Evolutionary conservation across 2,329 filamentous ascomycete genomes (phyloP).

Genomic region (Beauveria bassiana): DNA sequence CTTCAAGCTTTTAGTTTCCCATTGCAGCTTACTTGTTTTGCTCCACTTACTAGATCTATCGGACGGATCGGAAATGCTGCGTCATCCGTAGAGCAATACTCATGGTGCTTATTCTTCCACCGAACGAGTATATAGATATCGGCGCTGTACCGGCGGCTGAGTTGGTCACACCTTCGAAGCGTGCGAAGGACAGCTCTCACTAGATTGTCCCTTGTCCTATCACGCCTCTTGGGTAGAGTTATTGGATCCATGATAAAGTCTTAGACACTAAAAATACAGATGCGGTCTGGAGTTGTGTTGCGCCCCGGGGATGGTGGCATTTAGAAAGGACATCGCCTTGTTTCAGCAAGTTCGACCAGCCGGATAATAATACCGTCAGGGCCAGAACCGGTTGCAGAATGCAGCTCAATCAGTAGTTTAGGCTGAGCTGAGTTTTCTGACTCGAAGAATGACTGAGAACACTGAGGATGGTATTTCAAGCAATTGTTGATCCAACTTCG

Average conservation of each 20-base stretch:
- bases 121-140: neutral
- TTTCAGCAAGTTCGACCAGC: no score
- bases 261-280: neutral
- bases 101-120: conserved; percentile 1
- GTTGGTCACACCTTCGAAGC: neutral
- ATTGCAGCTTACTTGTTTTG: neutral
- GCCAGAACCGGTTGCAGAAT: no score
- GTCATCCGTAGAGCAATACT: neutral
- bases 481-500: no score
- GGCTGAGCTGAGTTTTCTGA: no score
- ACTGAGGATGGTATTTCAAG: no score
- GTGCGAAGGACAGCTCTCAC: conserved; percentile 1
- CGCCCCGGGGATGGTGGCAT: neutral
- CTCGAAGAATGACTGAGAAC: no score
- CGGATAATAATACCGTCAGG: no score
- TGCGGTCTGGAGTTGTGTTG: neutral
- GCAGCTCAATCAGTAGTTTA: no score
- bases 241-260: neutral
- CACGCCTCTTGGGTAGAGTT: neutral
- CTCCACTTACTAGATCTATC: neutral
- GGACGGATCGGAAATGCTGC: neutral
- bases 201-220: conserved; percentile 1
- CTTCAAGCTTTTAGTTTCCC: neutral
- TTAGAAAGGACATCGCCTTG: no score
- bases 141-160: neutral